Conservation (phyloP, 768 basidiomycete species). For the Russula emetica region DNA sequence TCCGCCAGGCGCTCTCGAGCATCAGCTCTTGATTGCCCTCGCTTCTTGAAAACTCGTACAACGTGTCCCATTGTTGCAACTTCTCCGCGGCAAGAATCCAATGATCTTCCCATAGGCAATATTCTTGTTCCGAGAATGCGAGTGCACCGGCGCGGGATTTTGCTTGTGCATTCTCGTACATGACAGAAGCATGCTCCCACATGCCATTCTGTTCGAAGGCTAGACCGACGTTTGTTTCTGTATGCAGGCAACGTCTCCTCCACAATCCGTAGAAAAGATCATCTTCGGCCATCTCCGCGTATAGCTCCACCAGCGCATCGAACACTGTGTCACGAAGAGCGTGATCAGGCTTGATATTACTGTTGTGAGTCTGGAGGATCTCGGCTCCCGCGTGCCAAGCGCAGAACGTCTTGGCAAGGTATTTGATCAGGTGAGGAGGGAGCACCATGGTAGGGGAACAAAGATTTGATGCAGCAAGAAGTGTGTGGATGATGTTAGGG, state of each 20-base stretch:
- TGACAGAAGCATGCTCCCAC: slow-evolving; percentile 87
- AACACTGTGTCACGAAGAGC: slow-evolving; percentile 76
- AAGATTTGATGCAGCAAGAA: slow-evolving; percentile 79
- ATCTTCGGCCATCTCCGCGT: slow-evolving; percentile 93
- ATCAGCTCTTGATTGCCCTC: slow-evolving; percentile 90
- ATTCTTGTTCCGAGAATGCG: slow-evolving; percentile 92
- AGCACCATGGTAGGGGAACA: slow-evolving; percentile 84
- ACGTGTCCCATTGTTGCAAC: slow-evolving; percentile 94
- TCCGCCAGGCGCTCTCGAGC: slow-evolving; percentile 94
- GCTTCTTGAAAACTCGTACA: slow-evolving; percentile 83
- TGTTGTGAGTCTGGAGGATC: slow-evolving; percentile 74
- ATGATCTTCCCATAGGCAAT: slow-evolving; percentile 98
- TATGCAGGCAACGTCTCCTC: slow-evolving; percentile 82
- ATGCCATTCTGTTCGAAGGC: slow-evolving; percentile 95
- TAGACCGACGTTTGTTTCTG: slow-evolving; percentile 83
- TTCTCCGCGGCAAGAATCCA: slow-evolving; percentile 97
- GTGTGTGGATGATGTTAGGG: slow-evolving; percentile 88
- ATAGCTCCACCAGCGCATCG: slow-evolving; percentile 91
- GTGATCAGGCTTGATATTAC: slow-evolving; percentile 74
- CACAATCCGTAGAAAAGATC: slow-evolving; percentile 97
- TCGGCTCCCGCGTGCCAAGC: slow-evolving; percentile 94
- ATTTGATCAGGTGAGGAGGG: slow-evolving; percentile 93
- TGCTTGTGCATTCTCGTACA: slow-evolving; percentile 87
- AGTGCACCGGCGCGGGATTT: slow-evolving; percentile 76
- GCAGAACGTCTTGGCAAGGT: slow-evolving; percentile 91